A percentile compares a stretch with the other conserved stretches of the same genome.
Conservation (phyloP, 2,329 filamentous ascomycete species). For the Cercospora beticola region DNA sequence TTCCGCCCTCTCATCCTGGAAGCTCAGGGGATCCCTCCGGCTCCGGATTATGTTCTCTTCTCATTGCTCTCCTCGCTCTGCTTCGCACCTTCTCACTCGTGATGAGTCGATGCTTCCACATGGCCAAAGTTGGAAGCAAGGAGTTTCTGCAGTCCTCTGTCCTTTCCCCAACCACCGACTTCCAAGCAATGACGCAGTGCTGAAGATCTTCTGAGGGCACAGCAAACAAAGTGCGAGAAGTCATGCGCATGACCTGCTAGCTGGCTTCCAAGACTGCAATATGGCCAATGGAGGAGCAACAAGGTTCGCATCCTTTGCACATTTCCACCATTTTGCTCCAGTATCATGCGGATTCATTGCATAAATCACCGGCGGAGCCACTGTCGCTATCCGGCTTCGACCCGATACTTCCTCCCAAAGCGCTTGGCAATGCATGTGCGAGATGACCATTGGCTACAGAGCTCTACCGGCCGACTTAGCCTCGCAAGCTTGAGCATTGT, state of each 20-base stretch:
- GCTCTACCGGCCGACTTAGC: neutral
- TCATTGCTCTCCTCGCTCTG: neutral
- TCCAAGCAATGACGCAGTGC: neutral
- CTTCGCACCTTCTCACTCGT: too few species aligned
- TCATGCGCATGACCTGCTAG: neutral
- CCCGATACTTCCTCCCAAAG: neutral
- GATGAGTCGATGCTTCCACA: too few species aligned
- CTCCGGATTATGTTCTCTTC: neutral
- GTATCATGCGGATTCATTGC: neutral
- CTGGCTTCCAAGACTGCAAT: neutral
- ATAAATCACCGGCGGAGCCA: neutral
- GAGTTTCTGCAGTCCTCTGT: neutral
- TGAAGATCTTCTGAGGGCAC: neutral
- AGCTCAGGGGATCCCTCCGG: too few species aligned
- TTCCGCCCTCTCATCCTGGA: too few species aligned
- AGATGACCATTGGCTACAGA: neutral
- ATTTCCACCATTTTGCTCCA: neutral
- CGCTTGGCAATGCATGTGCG: neutral
- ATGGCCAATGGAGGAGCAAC: neutral
- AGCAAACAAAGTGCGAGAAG: neutral
- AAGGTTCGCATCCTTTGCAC: neutral
- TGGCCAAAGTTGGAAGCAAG: too few species aligned
- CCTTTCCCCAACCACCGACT: neutral
- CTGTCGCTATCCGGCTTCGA: neutral
- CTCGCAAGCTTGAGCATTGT: neutral